These are phyloP conservation scores for Colletotrichum higginsianum DNA, from an alignment of 2,329 filamentous ascomycete genomes.

Conservation along the genomic window DNA sequence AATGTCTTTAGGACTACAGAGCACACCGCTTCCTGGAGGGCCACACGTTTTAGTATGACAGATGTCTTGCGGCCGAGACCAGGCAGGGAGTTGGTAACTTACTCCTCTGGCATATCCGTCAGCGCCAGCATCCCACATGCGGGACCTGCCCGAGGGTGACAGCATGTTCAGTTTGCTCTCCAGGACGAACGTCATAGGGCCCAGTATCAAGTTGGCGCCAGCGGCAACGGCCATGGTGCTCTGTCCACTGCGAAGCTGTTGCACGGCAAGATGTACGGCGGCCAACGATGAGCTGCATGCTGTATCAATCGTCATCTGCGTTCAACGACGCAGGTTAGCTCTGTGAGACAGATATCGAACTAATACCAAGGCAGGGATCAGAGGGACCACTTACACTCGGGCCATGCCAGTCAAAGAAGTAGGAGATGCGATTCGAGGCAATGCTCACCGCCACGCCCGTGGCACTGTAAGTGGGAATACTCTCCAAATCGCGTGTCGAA, in stretches of 20 bases:
- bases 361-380: too few species aligned
- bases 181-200: slow-evolving; percentile 5
- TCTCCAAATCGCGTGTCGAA: slow-evolving; percentile 45
- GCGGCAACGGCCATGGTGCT: slow-evolving; percentile 48
- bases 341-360: too few species aligned
- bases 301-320: slow-evolving; percentile 58
- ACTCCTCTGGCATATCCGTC: slow-evolving; percentile 59
- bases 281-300: slow-evolving; percentile 61
- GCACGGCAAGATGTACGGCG: slow-evolving; percentile 57
- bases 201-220: slow-evolving; percentile 46
- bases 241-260: slow-evolving; percentile 53
- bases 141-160: slow-evolving; percentile 52
- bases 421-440: slow-evolving; percentile 57
- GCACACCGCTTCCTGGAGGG: slow-evolving; percentile 65
- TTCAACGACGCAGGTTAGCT: too few species aligned
- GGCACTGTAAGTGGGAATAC: slow-evolving; percentile 48
- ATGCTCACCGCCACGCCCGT: slow-evolving; percentile 53
- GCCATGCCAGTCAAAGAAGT: slow-evolving; percentile 57
- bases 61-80: too few species aligned
- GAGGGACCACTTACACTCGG: slow-evolving; percentile 47
- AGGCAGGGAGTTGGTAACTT: background rate
- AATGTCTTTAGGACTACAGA: slow-evolving; percentile 63
- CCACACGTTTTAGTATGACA: too few species aligned
- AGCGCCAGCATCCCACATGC: slow-evolving; percentile 60
- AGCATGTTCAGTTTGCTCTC: slow-evolving; percentile 48